A percentile compares a stretch with the other conserved stretches of the same genome.
These are phyloP conservation scores for Pseudevernia furfuracea DNA, from an alignment of 495 filamentous ascomycete species.

Conservation along the genomic window DNA sequence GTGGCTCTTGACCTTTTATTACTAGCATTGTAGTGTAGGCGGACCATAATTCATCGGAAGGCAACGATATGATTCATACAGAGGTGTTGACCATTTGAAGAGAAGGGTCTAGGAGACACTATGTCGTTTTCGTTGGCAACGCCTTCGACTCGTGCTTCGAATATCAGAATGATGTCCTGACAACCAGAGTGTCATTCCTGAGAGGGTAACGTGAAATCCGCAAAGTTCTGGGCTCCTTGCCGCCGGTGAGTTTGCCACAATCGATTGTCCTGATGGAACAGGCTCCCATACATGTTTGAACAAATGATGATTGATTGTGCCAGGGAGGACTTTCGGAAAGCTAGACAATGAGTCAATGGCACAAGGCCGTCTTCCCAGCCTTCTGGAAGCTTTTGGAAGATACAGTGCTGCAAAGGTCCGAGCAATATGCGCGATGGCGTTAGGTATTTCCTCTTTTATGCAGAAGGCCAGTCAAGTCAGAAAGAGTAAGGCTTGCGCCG, in stretches of 20 bases:
- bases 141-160: background rate
- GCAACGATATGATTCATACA: background rate
- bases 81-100: background rate
- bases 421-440: background rate
- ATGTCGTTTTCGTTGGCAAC: background rate
- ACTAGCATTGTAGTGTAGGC: background rate
- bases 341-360: conserved; percentile 2
- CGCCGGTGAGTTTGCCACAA: background rate
- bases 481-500: background rate
- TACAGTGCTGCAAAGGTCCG: background rate
- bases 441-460: background rate
- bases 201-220: background rate
- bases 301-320: background rate
- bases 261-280: background rate
- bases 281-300: background rate
- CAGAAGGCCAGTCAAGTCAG: background rate
- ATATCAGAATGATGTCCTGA: background rate
- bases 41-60: background rate
- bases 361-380: background rate
- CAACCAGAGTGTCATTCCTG: background rate
- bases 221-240: background rate
- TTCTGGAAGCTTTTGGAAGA: background rate
- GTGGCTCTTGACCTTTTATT: background rate
- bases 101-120: background rate
- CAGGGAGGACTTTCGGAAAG: background rate